Evolutionary conservation across 352 stramenopile genomes (phyloP).

Genomic region (Phytopythium vexans): DNA sequence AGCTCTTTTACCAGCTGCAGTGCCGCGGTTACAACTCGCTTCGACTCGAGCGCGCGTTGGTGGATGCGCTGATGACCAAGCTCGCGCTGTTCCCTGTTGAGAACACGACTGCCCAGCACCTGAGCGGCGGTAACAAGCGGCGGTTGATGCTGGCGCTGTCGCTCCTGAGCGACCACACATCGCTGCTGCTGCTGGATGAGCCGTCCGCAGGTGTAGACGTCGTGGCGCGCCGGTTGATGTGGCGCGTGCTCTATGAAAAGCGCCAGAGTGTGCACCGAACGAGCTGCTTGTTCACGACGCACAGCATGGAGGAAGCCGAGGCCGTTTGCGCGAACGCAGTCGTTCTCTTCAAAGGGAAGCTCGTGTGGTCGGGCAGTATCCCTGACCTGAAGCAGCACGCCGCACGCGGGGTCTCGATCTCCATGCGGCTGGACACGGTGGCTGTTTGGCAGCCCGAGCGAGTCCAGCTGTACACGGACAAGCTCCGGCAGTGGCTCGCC

Average conservation of each 20-base stretch:
- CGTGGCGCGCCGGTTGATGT: constrained; percentile 75
- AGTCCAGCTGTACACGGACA: constrained; percentile 40
- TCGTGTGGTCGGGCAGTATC: constrained; percentile 78
- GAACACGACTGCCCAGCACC: constrained; percentile 42
- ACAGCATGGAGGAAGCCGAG: constrained; percentile 85
- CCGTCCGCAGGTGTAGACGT: constrained; percentile 81
- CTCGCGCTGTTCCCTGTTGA: constrained; percentile 67
- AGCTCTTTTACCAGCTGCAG: constrained; percentile 65
- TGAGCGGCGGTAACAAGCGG: constrained; percentile 84
- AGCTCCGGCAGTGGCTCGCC: constrained; percentile 28
- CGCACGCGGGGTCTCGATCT: constrained; percentile 66
- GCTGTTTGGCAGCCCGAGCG: constrained; percentile 36
- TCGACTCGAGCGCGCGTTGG: constrained; percentile 19
- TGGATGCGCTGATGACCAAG: constrained; percentile 43
- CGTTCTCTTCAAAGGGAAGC: constrained; percentile 66
- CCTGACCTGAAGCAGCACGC: constrained; percentile 75
- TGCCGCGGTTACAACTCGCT: constrained; percentile 21
- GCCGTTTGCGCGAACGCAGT: constrained; percentile 80
- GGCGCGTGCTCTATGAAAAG: constrained; percentile 69
- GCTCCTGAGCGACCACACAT: constrained; percentile 61
- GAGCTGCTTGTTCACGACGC: constrained; percentile 81
- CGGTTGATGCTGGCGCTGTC: constrained; percentile 75
- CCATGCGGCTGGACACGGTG: constrained; percentile 45
- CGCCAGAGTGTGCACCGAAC: constrained; percentile 34
- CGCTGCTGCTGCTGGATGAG: constrained; percentile 75